Evolutionary conservation across 2,329 filamentous ascomycete genomes (phyloP).

Genomic region (Paraphaeosphaeria sporulosa): DNA sequence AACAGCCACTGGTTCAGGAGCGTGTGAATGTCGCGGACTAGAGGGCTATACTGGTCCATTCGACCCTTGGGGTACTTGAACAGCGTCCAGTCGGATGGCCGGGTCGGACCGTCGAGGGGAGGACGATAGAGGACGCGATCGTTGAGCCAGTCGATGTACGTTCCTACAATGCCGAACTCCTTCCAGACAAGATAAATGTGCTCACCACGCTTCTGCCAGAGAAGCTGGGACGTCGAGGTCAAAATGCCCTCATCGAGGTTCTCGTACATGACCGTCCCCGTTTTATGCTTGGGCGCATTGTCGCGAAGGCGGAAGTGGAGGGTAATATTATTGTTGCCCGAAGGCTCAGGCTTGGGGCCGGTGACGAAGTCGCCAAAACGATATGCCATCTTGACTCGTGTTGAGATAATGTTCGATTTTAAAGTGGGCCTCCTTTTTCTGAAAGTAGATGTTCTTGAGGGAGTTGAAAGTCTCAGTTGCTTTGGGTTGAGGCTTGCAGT

Average conservation of each 20-base stretch:
- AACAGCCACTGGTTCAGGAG: conserved; percentile 6
- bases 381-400: not conserved
- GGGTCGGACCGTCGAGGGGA: not conserved
- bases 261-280: not conserved
- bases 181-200: not conserved
- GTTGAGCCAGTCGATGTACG: conserved; percentile 1
- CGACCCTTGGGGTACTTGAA: not conserved
- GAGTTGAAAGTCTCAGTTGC: too few relatives aligned
- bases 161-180: not conserved
- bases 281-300: not conserved
- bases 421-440: too few relatives aligned
- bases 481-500: too few relatives aligned
- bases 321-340: too few relatives aligned
- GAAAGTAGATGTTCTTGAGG: too few relatives aligned
- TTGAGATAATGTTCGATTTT: not conserved
- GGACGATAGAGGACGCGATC: conserved; percentile 2
- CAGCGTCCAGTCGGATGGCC: not conserved
- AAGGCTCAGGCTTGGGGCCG: not conserved
- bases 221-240: not conserved
- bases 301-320: not conserved
- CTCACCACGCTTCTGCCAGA: not conserved
- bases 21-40: not conserved
- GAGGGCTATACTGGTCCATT: not conserved
- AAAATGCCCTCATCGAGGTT: not conserved
- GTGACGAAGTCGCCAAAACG: not conserved